Evolutionary conservation across 1,284 basidiomycete genomes (phyloP).

Genomic region (Leccinum pallidistipes): DNA sequence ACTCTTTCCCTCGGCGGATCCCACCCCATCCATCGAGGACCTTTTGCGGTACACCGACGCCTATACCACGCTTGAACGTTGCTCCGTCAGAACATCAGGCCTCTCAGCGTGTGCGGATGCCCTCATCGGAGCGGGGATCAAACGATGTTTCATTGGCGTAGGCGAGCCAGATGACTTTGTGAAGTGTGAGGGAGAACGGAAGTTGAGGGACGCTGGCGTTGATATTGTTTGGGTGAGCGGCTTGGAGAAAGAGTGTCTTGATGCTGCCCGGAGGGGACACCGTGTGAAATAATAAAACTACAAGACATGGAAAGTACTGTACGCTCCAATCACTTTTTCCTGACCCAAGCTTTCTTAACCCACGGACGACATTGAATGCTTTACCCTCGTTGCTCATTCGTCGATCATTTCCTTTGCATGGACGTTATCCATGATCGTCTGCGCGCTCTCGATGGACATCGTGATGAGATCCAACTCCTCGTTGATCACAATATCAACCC

Average conservation of each 20-base stretch:
- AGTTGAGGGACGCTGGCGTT: slow-evolving; percentile 74
- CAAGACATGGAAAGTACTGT: slow-evolving; percentile 4
- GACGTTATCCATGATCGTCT: slow-evolving; percentile 32
- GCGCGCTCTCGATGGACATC: slow-evolving; percentile 44
- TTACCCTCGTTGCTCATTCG: slow-evolving; percentile 35
- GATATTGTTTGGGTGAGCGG: slow-evolving; percentile 75
- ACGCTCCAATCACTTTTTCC: background rate
- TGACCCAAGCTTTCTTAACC: slow-evolving; percentile 2
- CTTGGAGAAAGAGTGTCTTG: slow-evolving; percentile 75
- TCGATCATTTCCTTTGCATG: slow-evolving; percentile 36
- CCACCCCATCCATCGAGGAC: slow-evolving; percentile 38
- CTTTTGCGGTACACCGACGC: slow-evolving; percentile 66
- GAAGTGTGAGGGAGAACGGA: slow-evolving; percentile 83
- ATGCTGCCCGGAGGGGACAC: slow-evolving; percentile 66
- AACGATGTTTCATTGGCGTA: slow-evolving; percentile 86
- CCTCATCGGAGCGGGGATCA: slow-evolving; percentile 72
- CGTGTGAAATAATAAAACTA: background rate
- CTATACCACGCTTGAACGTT: slow-evolving; percentile 98
- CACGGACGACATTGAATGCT: slow-evolving; percentile 17
- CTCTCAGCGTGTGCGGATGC: slow-evolving; percentile 86
- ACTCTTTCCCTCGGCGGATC: slow-evolving; percentile 42
- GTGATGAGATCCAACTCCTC: slow-evolving; percentile 35
- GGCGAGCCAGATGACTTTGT: slow-evolving; percentile 96
- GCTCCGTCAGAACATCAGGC: slow-evolving; percentile 88
- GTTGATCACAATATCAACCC: slow-evolving; percentile 41